Conservation (phyloP, 208 protist genomes). For the Acanthamoeba sp. region DNA sequence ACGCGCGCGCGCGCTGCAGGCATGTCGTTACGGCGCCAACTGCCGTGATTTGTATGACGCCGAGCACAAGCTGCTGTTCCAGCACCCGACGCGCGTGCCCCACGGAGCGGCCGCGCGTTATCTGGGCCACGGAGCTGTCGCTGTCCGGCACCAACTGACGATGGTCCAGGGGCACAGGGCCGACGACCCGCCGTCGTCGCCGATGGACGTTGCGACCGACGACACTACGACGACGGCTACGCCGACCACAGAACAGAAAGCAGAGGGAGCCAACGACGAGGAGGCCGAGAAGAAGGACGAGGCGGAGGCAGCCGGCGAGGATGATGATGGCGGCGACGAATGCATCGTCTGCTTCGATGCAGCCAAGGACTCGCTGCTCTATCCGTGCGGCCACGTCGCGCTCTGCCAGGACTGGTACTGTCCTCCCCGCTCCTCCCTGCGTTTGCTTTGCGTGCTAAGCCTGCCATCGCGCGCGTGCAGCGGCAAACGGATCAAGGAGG, state of each 20-base stretch:
- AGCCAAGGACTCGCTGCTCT: conserved; percentile 3
- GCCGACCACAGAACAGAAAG: not conserved
- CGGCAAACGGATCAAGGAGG: not conserved
- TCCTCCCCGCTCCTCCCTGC: not conserved
- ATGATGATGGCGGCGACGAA: not conserved
- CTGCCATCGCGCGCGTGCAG: not conserved
- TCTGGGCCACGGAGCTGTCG: not conserved
- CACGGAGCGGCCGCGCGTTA: not conserved
- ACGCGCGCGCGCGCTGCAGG: not conserved
- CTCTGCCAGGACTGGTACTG: not conserved
- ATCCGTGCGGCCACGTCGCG: not conserved
- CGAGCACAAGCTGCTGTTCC: not conserved
- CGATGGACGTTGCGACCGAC: too few relatives aligned
- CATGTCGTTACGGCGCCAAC: not conserved
- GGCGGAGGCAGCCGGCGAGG: not conserved
- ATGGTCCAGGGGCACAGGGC: not conserved
- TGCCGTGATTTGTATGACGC: not conserved
- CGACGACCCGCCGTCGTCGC: not conserved
- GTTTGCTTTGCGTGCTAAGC: not conserved
- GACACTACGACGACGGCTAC: too few relatives aligned
- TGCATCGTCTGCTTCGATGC: conserved; percentile 37
- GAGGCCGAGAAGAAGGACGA: not conserved
- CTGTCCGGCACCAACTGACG: not conserved
- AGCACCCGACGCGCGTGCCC: not conserved
- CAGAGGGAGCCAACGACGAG: not conserved